Conservation (phyloP, 495 filamentous ascomycete species). For the Parmelia sp. region DNA sequence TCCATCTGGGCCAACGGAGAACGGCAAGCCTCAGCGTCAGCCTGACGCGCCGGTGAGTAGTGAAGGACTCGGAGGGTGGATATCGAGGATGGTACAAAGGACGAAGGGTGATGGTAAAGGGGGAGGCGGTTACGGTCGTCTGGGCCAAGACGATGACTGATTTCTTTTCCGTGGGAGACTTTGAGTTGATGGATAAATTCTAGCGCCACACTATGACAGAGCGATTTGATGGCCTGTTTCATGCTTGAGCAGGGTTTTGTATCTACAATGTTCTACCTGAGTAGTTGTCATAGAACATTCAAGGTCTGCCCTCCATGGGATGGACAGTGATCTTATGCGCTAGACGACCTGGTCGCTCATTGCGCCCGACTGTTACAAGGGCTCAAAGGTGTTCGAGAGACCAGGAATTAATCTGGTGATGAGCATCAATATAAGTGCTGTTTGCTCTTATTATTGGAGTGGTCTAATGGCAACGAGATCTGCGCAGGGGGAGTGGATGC, state of each 20-base stretch:
- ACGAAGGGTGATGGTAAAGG: constrained; percentile 43
- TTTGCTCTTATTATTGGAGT: too few relatives aligned
- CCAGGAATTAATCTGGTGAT: too few relatives aligned
- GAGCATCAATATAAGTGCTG: too few relatives aligned
- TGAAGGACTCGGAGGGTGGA: constrained; percentile 65
- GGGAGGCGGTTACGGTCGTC: constrained; percentile 53
- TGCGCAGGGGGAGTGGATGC: too few relatives aligned
- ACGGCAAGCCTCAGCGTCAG: constrained; percentile 40
- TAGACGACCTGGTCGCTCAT: background rate
- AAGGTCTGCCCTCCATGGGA: background rate
- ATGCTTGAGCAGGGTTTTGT: constrained; percentile 2
- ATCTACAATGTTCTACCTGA: constrained; percentile 8
- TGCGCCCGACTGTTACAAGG: background rate
- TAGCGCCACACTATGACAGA: background rate
- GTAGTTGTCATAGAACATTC: background rate
- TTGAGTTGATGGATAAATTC: constrained; percentile 22
- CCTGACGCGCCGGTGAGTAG: constrained; percentile 30
- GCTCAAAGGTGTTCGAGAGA: too few relatives aligned
- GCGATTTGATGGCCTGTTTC: constrained; percentile 11
- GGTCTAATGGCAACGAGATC: too few relatives aligned
- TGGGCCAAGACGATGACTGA: constrained; percentile 58
- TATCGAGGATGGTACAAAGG: constrained; percentile 55
- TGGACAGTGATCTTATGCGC: too few relatives aligned
- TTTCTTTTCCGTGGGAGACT: constrained; percentile 5
- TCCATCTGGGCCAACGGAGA: constrained; percentile 46